Conservation (phyloP, 208 protist genomes). For the Trypanosoma cruzi region DNA sequence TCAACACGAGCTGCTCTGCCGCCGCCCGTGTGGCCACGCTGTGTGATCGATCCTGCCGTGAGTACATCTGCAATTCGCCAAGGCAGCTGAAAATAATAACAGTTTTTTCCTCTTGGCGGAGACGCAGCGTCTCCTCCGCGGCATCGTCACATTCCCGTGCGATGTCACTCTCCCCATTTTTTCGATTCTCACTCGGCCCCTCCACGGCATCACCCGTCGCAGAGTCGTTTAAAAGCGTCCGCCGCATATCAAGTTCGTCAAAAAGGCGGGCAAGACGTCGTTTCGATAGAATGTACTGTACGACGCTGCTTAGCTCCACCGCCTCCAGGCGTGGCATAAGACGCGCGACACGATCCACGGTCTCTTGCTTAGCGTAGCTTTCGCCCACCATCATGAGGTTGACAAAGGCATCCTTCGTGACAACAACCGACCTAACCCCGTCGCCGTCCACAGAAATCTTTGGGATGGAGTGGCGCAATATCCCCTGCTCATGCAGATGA, state of each 20-base stretch:
- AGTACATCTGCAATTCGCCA: constrained; percentile 68
- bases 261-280: constrained; percentile 55
- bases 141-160: background rate
- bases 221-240: constrained; percentile 8
- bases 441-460: constrained; percentile 4
- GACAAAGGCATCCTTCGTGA: constrained; percentile 42
- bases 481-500: constrained; percentile 47
- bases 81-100: constrained; percentile 60
- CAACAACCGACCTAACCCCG: background rate
- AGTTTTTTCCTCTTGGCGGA: constrained; percentile 50
- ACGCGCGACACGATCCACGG: constrained; percentile 65
- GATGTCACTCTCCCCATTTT: background rate
- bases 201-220: background rate
- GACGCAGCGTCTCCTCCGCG: background rate
- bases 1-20: constrained; percentile 68
- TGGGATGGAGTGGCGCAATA: constrained; percentile 51
- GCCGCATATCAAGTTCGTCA: constrained; percentile 48
- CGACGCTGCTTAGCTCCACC: constrained; percentile 48
- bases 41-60: constrained; percentile 49
- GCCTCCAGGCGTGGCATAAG: constrained; percentile 48
- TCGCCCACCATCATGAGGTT: constrained; percentile 54
- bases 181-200: background rate
- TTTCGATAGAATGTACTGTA: constrained; percentile 49
- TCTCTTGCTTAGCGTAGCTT: constrained; percentile 46
- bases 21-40: constrained; percentile 50